Base-by-base conservation (phyloP, 805 yeast species). In the Starmerella lactis-condensi region DNA sequence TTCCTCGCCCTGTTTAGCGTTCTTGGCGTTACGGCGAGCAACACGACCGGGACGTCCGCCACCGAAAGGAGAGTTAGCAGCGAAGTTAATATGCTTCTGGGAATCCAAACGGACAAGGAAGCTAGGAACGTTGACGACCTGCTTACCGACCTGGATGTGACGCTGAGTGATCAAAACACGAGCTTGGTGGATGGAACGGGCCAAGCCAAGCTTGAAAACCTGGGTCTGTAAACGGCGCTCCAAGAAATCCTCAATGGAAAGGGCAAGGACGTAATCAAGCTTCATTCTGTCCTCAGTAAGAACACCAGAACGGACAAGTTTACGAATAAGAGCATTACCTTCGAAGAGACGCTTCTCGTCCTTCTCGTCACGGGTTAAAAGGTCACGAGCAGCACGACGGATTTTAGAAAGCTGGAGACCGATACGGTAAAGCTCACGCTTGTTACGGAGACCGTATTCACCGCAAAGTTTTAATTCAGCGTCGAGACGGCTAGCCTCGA, bases 41-140 rank as follows among this genome's bases (percentile, higher is more conserved):
- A 81, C 93, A 75, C 98, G 89, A 64, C 98, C 98, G 53, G 98
- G 91, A 72, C 98, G 85, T 55, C 94, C 98, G 69, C 98, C 98
- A 65, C 98, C 98, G 83, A 79, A 85, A 65, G 98, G 98, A 51
- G 98, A 89, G 64, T 79, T 81, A 62, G 89, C 76, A 56, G 98
- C 92, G 57, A 85, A 89, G 75, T 89, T 96, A 67, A 89, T 81
- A 82, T 89, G 96, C 78, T 89, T 89, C 70, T 89, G 98, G 51
- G 98, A 83, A 71, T 89, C 98, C 62, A 89, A 77, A 73, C 98
- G 91, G 48, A 89, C 98, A 75, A 83, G 77, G 85, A 89, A 89
- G 49, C 96, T 85, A 65, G 98, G 96, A 52, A 89, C 77, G 71
- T 72, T 78, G 65, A 89, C 98, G 54, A 82, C 72, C 71, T 89